phyloP scores from a whole-genome alignment of 495 filamentous ascomycete species.

The Glarea lozoyensis region DNA sequence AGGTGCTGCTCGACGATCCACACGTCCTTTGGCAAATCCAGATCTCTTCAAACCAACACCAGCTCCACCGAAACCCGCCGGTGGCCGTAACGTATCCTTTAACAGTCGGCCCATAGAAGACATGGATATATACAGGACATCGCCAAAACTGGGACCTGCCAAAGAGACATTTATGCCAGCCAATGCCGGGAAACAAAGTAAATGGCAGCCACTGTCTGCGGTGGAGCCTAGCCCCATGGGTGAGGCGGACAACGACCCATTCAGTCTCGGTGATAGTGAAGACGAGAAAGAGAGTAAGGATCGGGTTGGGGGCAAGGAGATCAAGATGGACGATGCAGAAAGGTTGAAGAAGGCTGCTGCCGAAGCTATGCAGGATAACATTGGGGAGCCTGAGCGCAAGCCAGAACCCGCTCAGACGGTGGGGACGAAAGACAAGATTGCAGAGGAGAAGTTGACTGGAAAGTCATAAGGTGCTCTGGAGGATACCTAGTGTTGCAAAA shows the following conservation, averaged over 20 bases:
- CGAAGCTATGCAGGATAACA: constrained; percentile 50
- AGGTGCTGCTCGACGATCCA: constrained; percentile 44
- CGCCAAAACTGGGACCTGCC: constrained; percentile 35
- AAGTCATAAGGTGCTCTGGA: constrained; percentile 17
- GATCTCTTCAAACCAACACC: constrained; percentile 71
- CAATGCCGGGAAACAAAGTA: constrained; percentile 56
- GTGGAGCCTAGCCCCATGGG: constrained; percentile 81
- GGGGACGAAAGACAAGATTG: constrained; percentile 33
- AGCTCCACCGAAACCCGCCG: constrained; percentile 42
- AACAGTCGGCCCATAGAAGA: constrained; percentile 51
- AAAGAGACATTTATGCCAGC: constrained; percentile 12
- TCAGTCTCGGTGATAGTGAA: constrained; percentile 91
- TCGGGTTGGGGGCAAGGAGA: constrained; percentile 29
- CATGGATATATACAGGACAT: constrained; percentile 63
- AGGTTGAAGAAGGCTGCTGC: constrained; percentile 62
- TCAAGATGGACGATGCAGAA: constrained; percentile 56
- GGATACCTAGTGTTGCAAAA: neutral
- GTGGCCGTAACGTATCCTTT: constrained; percentile 64
- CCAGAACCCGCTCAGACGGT: constrained; percentile 26
- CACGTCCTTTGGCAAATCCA: constrained; percentile 65
- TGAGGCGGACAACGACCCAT: constrained; percentile 89
- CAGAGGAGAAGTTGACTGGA: constrained; percentile 32
- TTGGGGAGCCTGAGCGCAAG: constrained; percentile 20
- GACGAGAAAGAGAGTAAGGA: constrained; percentile 79
- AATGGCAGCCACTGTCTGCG: constrained; percentile 91